phyloP scores from a whole-genome alignment of 1,284 basidiomycete species.

The Spongispora temasekensis region DNA sequence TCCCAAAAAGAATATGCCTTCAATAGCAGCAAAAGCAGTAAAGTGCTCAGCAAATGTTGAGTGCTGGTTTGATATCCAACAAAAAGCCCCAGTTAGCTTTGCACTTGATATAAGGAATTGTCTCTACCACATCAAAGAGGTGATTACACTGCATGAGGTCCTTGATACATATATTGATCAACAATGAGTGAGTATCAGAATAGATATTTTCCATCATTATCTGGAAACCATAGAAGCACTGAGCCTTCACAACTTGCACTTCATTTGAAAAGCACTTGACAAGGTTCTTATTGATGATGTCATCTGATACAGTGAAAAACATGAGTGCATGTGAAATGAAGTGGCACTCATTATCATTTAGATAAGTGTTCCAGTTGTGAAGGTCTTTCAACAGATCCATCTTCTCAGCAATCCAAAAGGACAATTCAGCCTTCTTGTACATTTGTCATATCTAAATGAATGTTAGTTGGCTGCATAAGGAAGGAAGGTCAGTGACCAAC shows the following conservation, averaged over 20 bases:
- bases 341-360: slow-evolving; percentile 93
- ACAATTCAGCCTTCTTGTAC: slow-evolving; percentile 93
- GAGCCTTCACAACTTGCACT: slow-evolving; percentile 93
- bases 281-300: slow-evolving; percentile 98
- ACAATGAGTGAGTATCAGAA: slow-evolving; percentile 96
- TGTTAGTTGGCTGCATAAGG: not conserved
- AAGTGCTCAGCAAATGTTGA: slow-evolving; percentile 92
- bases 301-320: slow-evolving; percentile 96
- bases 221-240: slow-evolving; percentile 99
- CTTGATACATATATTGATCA: slow-evolving; percentile 98
- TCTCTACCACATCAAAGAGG: slow-evolving; percentile 94
- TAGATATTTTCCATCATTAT: slow-evolving; percentile 99
- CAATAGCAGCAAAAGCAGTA: slow-evolving; percentile 96
- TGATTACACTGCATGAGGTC: slow-evolving; percentile 82
- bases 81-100: slow-evolving; percentile 95
- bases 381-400: slow-evolving; percentile 95
- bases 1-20: slow-evolving; percentile 98
- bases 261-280: slow-evolving; percentile 95
- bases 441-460: slow-evolving; percentile 86
- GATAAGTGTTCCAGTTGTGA: slow-evolving; percentile 90
- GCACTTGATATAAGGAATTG: slow-evolving; percentile 88
- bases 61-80: slow-evolving; percentile 86
- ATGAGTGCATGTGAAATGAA: slow-evolving; percentile 97
- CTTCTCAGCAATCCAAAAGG: slow-evolving; percentile 98
- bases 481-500: slow-evolving; percentile 43